Evolutionary conservation across 2,329 filamentous ascomycete genomes (phyloP), one percentile per base, ranked within the genome.

Genomic region (Penicillium sp.): DNA sequence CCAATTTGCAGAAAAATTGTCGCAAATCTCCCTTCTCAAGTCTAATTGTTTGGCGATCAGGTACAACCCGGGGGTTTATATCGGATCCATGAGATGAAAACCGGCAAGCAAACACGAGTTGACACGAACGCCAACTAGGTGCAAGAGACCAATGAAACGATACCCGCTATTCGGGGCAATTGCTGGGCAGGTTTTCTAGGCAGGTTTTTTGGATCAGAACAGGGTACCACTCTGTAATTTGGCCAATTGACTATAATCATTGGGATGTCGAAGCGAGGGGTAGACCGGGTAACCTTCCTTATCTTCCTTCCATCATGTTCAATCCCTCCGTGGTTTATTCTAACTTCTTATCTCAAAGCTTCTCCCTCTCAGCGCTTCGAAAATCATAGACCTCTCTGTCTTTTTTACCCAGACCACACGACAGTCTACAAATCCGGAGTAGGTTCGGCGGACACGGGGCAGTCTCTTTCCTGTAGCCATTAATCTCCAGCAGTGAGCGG

Each of bases 401-500:
- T 30, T 43, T 51, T 53, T 58, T 53, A 58, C 40, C 48, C 6
- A 63, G 58, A 63, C 54, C 54, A 60, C 54, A 62, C 57, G 51
- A 56, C 46, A 40, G 45, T 19, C 28, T 19, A 42, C 55, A 48
- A 58, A 60, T 58, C 51, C 49, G 60, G 60, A 62, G 60, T 59
- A 55, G 46, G 57, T 51, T 58, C 53, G 14, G 52, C 26, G 19
- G 25, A 55, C 28, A 19, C 30, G 46, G 46, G 35, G 37, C 35
- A 55, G 2, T 28, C 25, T 33, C 43, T 11, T 11, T 57, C 28
- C 30, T 37, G 22, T n/a, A 40, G 16, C 28, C 2, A 42, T 16
- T 53, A 37, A 37, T 37, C 16, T 14, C 26, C 45, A 30, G 16
- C 45, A 48, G 45, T 30, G 25, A 38, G 45, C 38, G 25, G 22